A percentile compares a stretch with the other conserved stretches of the same genome.
Evolutionary conservation across 495 filamentous ascomycete genomes (phyloP).

Genomic region (Articulospora tetracladia): DNA sequence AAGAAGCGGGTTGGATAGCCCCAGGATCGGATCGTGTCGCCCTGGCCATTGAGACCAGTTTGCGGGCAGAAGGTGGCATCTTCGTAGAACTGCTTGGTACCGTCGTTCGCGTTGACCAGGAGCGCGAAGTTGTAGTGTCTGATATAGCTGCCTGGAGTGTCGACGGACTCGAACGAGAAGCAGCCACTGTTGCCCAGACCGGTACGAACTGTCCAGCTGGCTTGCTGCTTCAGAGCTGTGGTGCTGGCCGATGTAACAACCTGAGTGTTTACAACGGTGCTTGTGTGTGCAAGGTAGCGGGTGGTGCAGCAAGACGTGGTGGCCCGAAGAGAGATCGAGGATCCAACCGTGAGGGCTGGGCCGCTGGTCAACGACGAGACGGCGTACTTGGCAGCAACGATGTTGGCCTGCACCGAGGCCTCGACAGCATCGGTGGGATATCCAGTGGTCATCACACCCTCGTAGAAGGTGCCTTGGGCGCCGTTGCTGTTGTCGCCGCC

Average conservation of each 20-base stretch:
- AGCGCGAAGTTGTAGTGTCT: slow-evolving; percentile 47
- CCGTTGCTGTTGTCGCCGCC: slow-evolving; percentile 52
- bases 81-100: slow-evolving; percentile 46
- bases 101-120: slow-evolving; percentile 41
- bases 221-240: slow-evolving; percentile 41
- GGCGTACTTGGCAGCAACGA: slow-evolving; percentile 52
- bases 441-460: slow-evolving; percentile 56
- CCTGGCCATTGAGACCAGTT: slow-evolving; percentile 41
- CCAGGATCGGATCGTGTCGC: slow-evolving; percentile 48
- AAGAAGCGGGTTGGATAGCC: slow-evolving; percentile 52
- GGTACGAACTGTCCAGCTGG: slow-evolving; percentile 50
- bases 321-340: slow-evolving; percentile 43
- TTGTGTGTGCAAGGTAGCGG: slow-evolving; percentile 47
- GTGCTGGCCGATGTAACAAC: slow-evolving; percentile 48
- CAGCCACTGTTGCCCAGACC: slow-evolving; percentile 50
- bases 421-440: slow-evolving; percentile 54
- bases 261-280: slow-evolving; percentile 43
- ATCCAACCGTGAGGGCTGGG: slow-evolving; percentile 41
- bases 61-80: slow-evolving; percentile 54
- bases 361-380: slow-evolving; percentile 43
- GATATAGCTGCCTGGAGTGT: slow-evolving; percentile 52
- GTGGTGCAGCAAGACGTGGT: slow-evolving; percentile 47
- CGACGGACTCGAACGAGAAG: slow-evolving; percentile 52
- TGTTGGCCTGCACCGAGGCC: slow-evolving; percentile 51
- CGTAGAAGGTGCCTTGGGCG: slow-evolving; percentile 58